Base-by-base conservation (phyloP, 768 basidiomycete genomes). In the Kwoniella newhampshirensis region DNA sequence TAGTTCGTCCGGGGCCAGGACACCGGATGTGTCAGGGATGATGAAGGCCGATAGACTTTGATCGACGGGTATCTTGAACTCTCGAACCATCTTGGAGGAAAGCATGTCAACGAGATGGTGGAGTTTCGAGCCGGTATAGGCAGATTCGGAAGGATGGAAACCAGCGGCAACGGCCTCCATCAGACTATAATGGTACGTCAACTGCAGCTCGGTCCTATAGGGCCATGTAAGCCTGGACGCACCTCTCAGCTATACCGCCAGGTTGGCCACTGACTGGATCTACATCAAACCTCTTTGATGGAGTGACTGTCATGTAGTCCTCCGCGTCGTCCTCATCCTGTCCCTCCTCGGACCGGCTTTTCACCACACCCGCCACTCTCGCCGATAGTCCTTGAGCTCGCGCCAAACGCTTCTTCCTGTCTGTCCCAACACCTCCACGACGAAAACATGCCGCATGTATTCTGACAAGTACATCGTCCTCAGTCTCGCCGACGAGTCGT, bases 21-120 rank as follows among this genome's bases (percentile, higher is more conserved):
- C 26, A 12, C 54, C 58, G 1, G 47, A 32, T 0, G 64, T 35
- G 40, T 70, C 71, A 20, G 68, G 70, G 11, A 72, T 57, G 43
- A 72, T 69, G 55, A 67, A 69, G 0, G 70, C 63, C 7, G 67
- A 65, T 0, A 72, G 45, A 18, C 55, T 57, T 39, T 66, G 51
- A 18, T 60, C 48, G 20, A 70, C 52, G 5, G 64, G 64, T 8
- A 68, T 51, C 26, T 60, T 56, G 53, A 73, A 62, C 5, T 57
- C 45, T 39, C 57, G 37, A 9, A 56, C 50, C 18, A 59, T 54
- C 18, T 49, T 60, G 12, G 59, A 32, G 6, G 51, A 51, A 6
- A 63, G 52, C 3, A 36, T 32, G 15, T 54, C 39, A 6, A 68
- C 55, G 5, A 69, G 54, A 13, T 47, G 35, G 17, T 61, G 63